Evolutionary conservation across 352 stramenopile genomes (phyloP), one percentile per base, ranked within the genome.

Genomic region (Phytopythium aichiense): DNA sequence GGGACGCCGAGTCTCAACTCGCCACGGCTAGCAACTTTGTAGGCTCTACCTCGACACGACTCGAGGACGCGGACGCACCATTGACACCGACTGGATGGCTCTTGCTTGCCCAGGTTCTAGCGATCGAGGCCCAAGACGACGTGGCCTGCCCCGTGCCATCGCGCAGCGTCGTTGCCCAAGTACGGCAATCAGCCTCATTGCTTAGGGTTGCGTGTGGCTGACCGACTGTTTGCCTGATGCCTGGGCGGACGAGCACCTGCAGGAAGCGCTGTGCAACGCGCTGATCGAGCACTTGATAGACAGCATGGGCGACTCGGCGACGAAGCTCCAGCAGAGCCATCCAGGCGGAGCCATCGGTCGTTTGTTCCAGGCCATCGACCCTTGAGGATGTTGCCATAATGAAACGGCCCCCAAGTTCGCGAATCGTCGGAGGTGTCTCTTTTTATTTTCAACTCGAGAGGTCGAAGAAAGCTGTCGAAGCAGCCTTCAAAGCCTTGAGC

Each of bases 161-260:
- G 1, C 85, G 84, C 46, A 92, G 83, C 58, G 92, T 94, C 33
- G 65, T 94, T 23, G 80, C 84, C 15, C 86, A 92, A 76, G 83
- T 90, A 60, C 3, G 38, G 35, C 35, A 9, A 40, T 40, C 35
- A 16, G 35, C 6, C 35, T 40, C 28, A 5, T 7, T 40, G 7
- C 12, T 15, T 15, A 40, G 12, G 2, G 35, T 40, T 11, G 8
- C 35, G 3, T 15, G 2, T 15, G 12, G 2, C 35, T 40, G 28
- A 42, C 51, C 2, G 5, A 22, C 23, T 59, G n/a, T 30, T 56
- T 58, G 18, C 15, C 42, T 56, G n/a, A 18, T 53, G 35, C 22
- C 52, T 35, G 23, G 8, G 48, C 22, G 48, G 35, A 22, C 12
- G 22, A 40, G 1, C 35, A 23, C 13, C 56, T 58, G 49, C 30